Evolutionary conservation across 805 yeast species (phyloP), one percentile per base, ranked within the genome.

Genomic region (Clavispora santaluciae): DNA sequence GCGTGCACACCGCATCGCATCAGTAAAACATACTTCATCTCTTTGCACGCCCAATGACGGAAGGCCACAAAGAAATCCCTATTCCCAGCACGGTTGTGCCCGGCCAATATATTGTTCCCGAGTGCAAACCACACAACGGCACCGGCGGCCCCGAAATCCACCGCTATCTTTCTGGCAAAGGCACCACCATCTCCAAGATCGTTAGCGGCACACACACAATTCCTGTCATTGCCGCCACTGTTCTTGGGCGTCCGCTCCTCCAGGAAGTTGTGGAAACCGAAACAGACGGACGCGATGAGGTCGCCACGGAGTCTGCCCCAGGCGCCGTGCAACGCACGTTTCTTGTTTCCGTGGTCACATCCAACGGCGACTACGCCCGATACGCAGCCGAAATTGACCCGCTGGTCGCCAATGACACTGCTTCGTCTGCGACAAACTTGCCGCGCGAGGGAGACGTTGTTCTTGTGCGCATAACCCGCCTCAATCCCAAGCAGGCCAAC

Each of bases 401-500:
- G 4, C 40, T 46, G 23, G 49, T 54, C 6, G 35, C 51, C 3
- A 48, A 42, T 21, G 46, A 53, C 15, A 47, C 45, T 20, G 38
- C 50, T 11, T 48, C 52, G 25, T 64, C 60, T 42, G 59, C 72
- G 31, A 75, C 71, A 41, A 73, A 74, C 45, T 63, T 90, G 40
- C 98, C 98, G 6, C 77, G 79, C 46, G 96, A 87, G 48, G 84
- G 86, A 22, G 96, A 91, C 59, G 61, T 81, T 18, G 96, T 93
- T 2, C 64, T 91, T 16, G 87, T 87, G 1, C 72, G 80, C 40
- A 84, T 93, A 18, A 78, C 82, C 20, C 76, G 81, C 50, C 72
- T 90, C 28, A 74, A 80, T 7, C 64, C 71, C 30, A 77, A 75
- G 42, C 90, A 90, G 59, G 95, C 89, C 2, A 73, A 73, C 53